Percentiles rank a stretch among this genome's conserved stretches.
Evolutionary conservation across 140 eudicot genomes (phyloP).

Genomic region (Senecio squalidus): DNA sequence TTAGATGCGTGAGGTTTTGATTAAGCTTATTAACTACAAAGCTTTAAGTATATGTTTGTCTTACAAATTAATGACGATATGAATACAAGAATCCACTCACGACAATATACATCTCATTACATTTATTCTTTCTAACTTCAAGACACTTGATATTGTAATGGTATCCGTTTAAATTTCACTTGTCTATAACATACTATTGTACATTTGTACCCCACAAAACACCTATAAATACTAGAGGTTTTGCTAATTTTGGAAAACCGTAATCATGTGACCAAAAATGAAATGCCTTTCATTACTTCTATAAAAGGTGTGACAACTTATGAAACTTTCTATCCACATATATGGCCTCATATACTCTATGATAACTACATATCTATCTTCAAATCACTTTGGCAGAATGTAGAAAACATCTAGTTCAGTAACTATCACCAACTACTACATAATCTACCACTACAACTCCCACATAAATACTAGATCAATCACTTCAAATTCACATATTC

Average conservation of each 20-base stretch:
- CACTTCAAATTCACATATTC: background rate
- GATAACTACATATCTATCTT: constrained; percentile 6
- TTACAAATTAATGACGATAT: too few species aligned
- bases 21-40: too few species aligned
- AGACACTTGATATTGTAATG: too few species aligned
- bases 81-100: too few species aligned
- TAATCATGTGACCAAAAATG: constrained; percentile 9
- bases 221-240: background rate
- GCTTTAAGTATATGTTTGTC: too few species aligned
- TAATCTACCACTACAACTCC: constrained; percentile 1
- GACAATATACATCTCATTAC: too few species aligned
- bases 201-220: background rate
- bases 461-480: constrained; percentile 1
- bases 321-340: background rate
- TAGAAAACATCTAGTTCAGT: constrained; percentile 6
- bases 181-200: background rate
- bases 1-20: too few species aligned
- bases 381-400: constrained; percentile 10
- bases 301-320: constrained; percentile 16
- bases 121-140: too few species aligned
- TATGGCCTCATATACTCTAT: constrained; percentile 13
- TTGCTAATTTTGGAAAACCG: background rate
- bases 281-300: background rate
- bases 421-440: constrained; percentile 4
- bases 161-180: background rate